Conservation (phyloP, 2,329 filamentous ascomycete genomes). For the Aspergillus jensenii region DNA sequence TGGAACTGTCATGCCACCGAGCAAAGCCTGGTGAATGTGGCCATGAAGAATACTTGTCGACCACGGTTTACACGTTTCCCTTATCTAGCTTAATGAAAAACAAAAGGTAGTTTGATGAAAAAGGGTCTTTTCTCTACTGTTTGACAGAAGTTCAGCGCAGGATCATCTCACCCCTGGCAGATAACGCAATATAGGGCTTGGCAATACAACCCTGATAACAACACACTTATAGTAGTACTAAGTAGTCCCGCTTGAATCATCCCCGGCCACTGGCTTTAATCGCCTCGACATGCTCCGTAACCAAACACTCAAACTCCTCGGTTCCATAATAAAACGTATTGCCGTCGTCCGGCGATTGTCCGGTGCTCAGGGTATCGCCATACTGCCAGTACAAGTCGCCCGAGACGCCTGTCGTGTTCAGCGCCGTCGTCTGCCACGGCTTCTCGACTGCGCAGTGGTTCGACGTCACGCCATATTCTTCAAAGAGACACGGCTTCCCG, state of each 20-base stretch:
- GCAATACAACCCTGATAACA: too few relatives aligned
- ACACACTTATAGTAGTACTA: too few relatives aligned
- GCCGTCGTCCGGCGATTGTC: constrained; percentile 29
- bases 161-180: background rate
- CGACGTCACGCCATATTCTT: constrained; percentile 39
- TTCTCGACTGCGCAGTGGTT: constrained; percentile 29
- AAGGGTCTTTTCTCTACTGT: too few relatives aligned
- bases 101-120: too few relatives aligned
- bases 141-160: background rate
- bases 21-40: background rate
- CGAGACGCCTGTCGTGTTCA: constrained; percentile 34
- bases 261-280: constrained; percentile 9
- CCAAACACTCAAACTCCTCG: constrained; percentile 30
- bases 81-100: too few relatives aligned
- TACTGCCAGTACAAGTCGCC: constrained; percentile 44
- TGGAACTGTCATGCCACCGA: too few relatives aligned
- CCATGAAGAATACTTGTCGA: too few relatives aligned
- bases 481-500: constrained; percentile 43
- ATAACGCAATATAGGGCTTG: background rate
- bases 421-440: constrained; percentile 37
- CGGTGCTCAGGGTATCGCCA: constrained; percentile 31
- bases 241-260: too few relatives aligned
- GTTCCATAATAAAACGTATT: constrained; percentile 35
- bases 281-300: constrained; percentile 31
- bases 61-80: too few relatives aligned